Conservation (phyloP, 371 early-diverging fungal species). For the Haplosporangium sp. region DNA sequence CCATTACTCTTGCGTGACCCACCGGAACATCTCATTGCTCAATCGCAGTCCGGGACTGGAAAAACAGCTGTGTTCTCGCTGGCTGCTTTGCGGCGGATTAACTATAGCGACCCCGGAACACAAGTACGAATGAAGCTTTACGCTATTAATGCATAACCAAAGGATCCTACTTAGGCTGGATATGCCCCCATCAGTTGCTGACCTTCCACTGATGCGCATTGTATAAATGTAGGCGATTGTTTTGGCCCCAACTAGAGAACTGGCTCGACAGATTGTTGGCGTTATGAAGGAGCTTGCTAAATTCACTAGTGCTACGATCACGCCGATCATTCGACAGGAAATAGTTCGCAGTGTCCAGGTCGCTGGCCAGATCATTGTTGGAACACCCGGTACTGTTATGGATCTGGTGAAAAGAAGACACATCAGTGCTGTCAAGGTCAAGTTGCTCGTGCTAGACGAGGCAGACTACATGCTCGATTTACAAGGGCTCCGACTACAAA, state of each 20-base stretch:
- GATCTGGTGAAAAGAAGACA: constrained; percentile 63
- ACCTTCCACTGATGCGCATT: constrained; percentile 22
- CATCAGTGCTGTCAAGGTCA: constrained; percentile 57
- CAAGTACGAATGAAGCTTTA: constrained; percentile 20
- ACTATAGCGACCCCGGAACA: constrained; percentile 57
- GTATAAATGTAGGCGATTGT: constrained; percentile 74
- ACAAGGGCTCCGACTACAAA: constrained; percentile 84
- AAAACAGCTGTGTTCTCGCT: constrained; percentile 97
- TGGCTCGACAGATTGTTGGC: constrained; percentile 94
- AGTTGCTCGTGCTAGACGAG: constrained; percentile 88
- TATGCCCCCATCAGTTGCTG: constrained; percentile 34
- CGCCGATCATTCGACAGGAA: constrained; percentile 77
- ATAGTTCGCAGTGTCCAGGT: constrained; percentile 22
- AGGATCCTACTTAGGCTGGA: constrained; percentile 53
- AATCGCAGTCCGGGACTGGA: constrained; percentile 81
- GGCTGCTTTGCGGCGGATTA: constrained; percentile 78
- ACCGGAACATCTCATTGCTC: constrained; percentile 67
- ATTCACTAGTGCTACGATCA: constrained; percentile 75
- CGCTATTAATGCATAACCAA: background rate
- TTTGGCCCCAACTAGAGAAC: constrained; percentile 96
- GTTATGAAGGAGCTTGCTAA: constrained; percentile 90
- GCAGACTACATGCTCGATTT: constrained; percentile 92
- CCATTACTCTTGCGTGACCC: constrained; percentile 86
- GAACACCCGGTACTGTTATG: constrained; percentile 86
- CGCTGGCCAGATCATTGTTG: constrained; percentile 79